Evolutionary conservation across 2,329 filamentous ascomycete species (phyloP).

Genomic region (Teratosphaeria epicoccoides): DNA sequence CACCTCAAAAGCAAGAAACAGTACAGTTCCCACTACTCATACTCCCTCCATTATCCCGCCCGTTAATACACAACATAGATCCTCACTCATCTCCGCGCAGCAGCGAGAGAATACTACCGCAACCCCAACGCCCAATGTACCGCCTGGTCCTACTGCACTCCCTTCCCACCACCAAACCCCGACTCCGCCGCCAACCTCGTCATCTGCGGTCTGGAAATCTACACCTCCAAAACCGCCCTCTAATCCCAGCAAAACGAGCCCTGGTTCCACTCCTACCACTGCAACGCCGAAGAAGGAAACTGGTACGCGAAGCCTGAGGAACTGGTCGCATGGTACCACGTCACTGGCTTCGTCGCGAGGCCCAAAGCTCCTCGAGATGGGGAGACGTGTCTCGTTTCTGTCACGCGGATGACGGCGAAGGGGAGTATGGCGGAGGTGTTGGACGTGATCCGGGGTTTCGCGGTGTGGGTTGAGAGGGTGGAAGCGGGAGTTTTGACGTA

Average conservation of each 20-base stretch:
- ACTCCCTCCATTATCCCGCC: not conserved
- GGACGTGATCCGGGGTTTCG: slow-evolving; percentile 7
- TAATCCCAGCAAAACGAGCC: slow-evolving; percentile 18
- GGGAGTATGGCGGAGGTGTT: slow-evolving; percentile 3
- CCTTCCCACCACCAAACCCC: slow-evolving; percentile 8
- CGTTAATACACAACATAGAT: slow-evolving; percentile 9
- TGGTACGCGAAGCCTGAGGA: slow-evolving; percentile 15
- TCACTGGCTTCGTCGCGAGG: slow-evolving; percentile 15
- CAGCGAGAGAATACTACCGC: slow-evolving; percentile 18
- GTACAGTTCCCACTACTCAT: slow-evolving; percentile 3
- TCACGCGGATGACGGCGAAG: slow-evolving; percentile 10
- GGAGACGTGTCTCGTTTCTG: slow-evolving; percentile 9
- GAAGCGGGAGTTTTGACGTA: slow-evolving; percentile 18
- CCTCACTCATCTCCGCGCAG: slow-evolving; percentile 14
- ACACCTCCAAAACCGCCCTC: slow-evolving; percentile 15
- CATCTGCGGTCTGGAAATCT: slow-evolving; percentile 19
- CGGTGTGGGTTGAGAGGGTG: slow-evolving; percentile 9
- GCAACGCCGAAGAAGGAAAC: slow-evolving; percentile 10
- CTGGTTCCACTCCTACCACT: slow-evolving; percentile 19
- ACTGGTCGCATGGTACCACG: slow-evolving; percentile 16
- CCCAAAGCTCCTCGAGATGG: slow-evolving; percentile 3
- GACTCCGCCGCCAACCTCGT: not conserved
- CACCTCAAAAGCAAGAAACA: slow-evolving; percentile 12
- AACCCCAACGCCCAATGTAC: slow-evolving; percentile 14
- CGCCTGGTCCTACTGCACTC: slow-evolving; percentile 11